A percentile compares a stretch with the other conserved stretches of the same genome.
Evolutionary conservation across 495 filamentous ascomycete genomes (phyloP).

Genomic region (Podospora pseudoanserina): DNA sequence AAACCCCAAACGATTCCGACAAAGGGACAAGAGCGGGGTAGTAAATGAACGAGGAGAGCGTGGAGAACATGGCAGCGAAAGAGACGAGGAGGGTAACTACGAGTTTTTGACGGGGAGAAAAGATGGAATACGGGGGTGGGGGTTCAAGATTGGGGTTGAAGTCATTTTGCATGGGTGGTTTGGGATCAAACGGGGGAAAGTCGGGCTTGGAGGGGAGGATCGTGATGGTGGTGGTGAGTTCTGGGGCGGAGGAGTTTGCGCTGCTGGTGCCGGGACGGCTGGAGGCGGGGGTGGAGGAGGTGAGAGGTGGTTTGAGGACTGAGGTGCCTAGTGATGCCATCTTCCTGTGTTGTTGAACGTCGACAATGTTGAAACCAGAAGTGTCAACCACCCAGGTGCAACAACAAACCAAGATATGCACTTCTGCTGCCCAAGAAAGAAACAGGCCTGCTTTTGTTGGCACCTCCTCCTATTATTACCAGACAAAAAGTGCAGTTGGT

Average conservation of each 20-base stretch:
- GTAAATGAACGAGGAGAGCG: conserved; percentile 49
- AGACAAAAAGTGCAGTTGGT: too few relatives aligned
- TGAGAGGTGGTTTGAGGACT: background rate
- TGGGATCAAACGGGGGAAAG: background rate
- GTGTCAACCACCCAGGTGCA: background rate
- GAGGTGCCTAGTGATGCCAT: background rate
- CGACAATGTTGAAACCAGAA: too few relatives aligned
- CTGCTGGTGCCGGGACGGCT: background rate
- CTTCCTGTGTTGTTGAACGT: background rate
- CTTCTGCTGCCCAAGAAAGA: too few relatives aligned
- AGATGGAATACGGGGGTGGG: conserved; percentile 8
- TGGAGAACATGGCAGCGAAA: conserved; percentile 14
- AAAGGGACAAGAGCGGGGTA: conserved; percentile 54
- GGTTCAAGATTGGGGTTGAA: background rate
- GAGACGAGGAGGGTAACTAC: conserved; percentile 9
- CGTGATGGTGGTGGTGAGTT: background rate
- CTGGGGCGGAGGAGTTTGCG: background rate
- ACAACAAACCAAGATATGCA: background rate
- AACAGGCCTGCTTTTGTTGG: too few relatives aligned
- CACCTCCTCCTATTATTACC: too few relatives aligned
- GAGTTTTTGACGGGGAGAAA: conserved; percentile 4
- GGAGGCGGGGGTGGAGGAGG: background rate
- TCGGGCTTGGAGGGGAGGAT: background rate
- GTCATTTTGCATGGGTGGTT: background rate
- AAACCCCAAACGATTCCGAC: conserved; percentile 43